Evolutionary conservation across 2,329 filamentous ascomycete species (phyloP).

Genomic region (Talaromyces sp.): DNA sequence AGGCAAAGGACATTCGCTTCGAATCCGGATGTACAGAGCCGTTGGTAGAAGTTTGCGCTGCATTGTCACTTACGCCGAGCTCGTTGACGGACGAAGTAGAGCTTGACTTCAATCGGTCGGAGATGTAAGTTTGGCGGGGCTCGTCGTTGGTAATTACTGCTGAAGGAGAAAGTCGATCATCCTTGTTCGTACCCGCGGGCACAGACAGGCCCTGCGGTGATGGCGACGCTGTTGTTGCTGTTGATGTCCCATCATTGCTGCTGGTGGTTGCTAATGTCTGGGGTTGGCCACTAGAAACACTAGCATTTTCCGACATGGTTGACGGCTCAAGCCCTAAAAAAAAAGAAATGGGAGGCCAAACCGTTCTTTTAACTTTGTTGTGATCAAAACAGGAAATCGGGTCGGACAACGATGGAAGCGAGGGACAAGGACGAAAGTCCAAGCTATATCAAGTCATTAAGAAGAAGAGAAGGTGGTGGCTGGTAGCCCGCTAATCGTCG

Average conservation of each 20-base stretch:
- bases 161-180: slow-evolving; percentile 4
- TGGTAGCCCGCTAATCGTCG: slow-evolving; percentile 1
- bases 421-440: not conserved
- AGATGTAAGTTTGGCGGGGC: slow-evolving; percentile 4
- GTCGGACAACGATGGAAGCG: not conserved
- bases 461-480: not conserved
- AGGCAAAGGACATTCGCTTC: slow-evolving; percentile 71
- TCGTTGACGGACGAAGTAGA: slow-evolving; percentile 18
- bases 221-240: slow-evolving; percentile 1
- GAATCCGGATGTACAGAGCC: slow-evolving; percentile 38
- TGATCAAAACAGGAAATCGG: not conserved
- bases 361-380: not conserved
- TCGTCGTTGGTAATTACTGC: slow-evolving; percentile 12
- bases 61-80: slow-evolving; percentile 15
- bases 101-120: slow-evolving; percentile 8
- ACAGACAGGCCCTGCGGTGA: not conserved
- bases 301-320: slow-evolving; percentile 20
- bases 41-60: not conserved
- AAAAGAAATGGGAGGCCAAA: not conserved
- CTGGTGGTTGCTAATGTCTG: slow-evolving; percentile 5
- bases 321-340: slow-evolving; percentile 12
- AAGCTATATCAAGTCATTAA: not conserved
- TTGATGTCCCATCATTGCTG: slow-evolving; percentile 4
- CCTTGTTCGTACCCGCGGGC: not conserved
- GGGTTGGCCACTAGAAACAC: slow-evolving; percentile 12